Evolutionary conservation across 345 rosid genomes (phyloP), one percentile per base, ranked within the genome.

Genomic region (Lepidium didymum): DNA sequence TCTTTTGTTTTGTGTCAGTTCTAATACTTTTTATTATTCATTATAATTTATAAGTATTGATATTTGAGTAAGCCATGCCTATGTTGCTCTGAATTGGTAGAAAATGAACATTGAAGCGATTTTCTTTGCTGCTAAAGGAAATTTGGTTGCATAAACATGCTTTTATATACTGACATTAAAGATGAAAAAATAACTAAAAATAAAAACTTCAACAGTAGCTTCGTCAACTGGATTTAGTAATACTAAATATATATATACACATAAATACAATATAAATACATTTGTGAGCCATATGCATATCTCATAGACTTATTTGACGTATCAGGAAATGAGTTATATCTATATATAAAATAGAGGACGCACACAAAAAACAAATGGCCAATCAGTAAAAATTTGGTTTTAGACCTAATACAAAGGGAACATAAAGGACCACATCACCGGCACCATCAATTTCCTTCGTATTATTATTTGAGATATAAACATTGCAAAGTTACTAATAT

Each of bases 251-350:
- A 31, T 41, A 37, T 23, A 37, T 1, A 63, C 44, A 64, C 37
- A 73, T 9, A 42, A 29, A 57, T 49, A 54, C 36, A 50, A 33
- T 66, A 51, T 33, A 31, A 27, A 21, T 5, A 50, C 41, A 50
- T 50, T 18, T 57, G 61, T 16, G 35, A 66, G 40, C 62, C 72
- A 59, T 57, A 50, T 73, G 77, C 51, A 41, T 10, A 49, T 57
- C 72, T 65, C 72, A 65, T 56, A 67, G 55, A 66, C 47, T 42
- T 50, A 58, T 41, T 58, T 21, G 46, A 73, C 67, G 13, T 11
- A 58, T 58, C 56, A 66, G 77, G 67, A 41, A 66, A 58, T 65
- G 72, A 33, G 77, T 49, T 42, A 64, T 49, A 59, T 58, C 45
- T 37, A 56, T 57, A 40, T 49, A 56, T 41, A 49, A 64, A 19